Percentiles rank a stretch among this genome's conserved stretches.
Conservation (phyloP, 2,329 filamentous ascomycete genomes). For the Cercospora sp. region DNA sequence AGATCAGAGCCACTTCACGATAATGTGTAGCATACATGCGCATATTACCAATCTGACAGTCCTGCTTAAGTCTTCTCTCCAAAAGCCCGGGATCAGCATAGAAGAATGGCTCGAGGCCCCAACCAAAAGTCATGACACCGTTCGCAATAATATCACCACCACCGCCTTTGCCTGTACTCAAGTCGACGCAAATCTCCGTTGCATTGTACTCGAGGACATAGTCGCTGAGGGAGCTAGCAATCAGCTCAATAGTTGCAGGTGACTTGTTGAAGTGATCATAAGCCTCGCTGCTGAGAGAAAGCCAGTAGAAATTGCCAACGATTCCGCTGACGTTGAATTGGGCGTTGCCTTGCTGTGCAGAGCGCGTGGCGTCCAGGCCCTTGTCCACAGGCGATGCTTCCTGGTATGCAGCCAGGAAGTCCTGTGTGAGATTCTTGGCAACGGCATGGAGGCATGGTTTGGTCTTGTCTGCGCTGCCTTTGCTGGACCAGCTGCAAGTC, state of each 20-base stretch:
- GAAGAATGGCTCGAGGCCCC: neutral
- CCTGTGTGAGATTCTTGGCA: conserved; percentile 1
- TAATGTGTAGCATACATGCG: conserved; percentile 8
- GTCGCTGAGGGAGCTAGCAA: neutral
- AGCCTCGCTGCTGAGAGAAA: neutral
- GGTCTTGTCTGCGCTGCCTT: neutral
- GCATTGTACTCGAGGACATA: conserved; percentile 1
- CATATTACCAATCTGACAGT: conserved; percentile 5
- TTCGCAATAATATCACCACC: neutral
- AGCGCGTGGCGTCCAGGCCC: neutral
- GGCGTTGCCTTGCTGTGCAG: neutral
- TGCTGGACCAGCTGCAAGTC: neutral
- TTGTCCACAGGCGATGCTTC: neutral
- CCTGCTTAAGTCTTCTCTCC: neutral
- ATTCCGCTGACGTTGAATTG: neutral
- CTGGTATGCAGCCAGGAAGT: conserved; percentile 1
- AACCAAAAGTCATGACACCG: conserved; percentile 2
- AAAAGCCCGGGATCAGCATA: neutral
- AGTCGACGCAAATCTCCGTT: conserved; percentile 6
- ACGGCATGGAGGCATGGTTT: neutral
- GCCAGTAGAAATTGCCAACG: conserved; percentile 6
- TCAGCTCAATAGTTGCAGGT: neutral
- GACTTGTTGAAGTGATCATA: neutral
- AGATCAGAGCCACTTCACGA: neutral
- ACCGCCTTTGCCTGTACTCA: neutral